phyloP scores from a whole-genome alignment of 805 yeast species.

The Wickerhamiella brachini region DNA sequence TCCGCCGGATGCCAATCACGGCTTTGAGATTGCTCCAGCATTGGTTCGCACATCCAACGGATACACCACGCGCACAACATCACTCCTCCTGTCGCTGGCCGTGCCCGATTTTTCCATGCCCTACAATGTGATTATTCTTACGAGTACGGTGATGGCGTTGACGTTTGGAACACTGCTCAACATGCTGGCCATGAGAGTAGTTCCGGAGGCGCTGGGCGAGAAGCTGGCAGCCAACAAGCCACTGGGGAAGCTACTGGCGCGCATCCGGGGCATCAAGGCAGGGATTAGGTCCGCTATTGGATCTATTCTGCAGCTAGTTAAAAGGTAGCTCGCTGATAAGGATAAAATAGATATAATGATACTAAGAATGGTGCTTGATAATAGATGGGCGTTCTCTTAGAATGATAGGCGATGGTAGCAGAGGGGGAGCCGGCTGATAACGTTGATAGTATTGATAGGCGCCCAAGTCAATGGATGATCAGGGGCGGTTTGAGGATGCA shows the following conservation, averaged over 20 bases:
- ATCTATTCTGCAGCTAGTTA: not conserved
- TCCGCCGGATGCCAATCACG: conserved; percentile 99
- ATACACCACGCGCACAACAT: conserved; percentile 51
- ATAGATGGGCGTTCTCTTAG: too few species aligned
- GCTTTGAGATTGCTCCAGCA: conserved; percentile 89
- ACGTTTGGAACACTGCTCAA: conserved; percentile 82
- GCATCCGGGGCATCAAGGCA: not conserved
- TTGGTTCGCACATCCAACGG: conserved; percentile 29
- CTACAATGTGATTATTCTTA: conserved; percentile 84
- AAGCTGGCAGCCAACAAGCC: conserved; percentile 1
- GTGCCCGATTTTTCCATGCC: conserved; percentile 99
- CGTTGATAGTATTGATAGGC: too few species aligned
- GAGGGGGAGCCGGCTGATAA: too few species aligned
- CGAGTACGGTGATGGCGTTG: conserved; percentile 86
- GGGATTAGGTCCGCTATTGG: not conserved
- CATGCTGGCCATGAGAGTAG: conserved; percentile 55
- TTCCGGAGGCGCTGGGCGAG: conserved; percentile 40
- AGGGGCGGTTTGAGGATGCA: not conserved
- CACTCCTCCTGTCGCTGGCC: conserved; percentile 75
- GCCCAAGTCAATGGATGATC: too few species aligned
- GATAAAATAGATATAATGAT: too few species aligned
- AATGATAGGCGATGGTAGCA: not conserved
- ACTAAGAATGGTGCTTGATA: too few species aligned
- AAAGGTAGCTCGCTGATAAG: too few species aligned
- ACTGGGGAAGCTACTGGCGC: not conserved